Conservation (phyloP, 2,329 filamentous ascomycete species). For the Ploettnerulaceae sp. region DNA sequence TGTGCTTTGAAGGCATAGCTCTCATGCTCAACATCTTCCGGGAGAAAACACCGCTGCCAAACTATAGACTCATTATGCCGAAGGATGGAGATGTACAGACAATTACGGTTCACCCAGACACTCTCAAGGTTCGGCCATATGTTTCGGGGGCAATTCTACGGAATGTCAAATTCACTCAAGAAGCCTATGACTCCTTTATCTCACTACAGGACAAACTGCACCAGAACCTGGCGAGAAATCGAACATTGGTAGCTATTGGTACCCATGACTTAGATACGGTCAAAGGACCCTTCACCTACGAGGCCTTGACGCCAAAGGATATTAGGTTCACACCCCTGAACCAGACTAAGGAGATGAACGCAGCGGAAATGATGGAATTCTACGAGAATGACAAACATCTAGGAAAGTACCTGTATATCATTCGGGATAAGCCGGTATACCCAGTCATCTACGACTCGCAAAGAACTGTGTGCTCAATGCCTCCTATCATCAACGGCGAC, state of each 20-base stretch:
- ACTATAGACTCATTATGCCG: conserved; percentile 71
- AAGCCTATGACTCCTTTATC: conserved; percentile 95
- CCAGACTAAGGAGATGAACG: conserved; percentile 84
- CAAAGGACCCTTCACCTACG: conserved; percentile 93
- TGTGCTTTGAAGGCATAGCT: conserved; percentile 95
- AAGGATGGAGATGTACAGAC: conserved; percentile 69
- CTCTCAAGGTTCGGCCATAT: conserved; percentile 75
- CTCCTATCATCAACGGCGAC: conserved; percentile 95
- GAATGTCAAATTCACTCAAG: conserved; percentile 86
- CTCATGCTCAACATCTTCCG: conserved; percentile 95
- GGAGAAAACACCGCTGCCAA: conserved; percentile 68
- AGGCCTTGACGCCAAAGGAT: conserved; percentile 84
- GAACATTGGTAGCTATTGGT: conserved; percentile 93
- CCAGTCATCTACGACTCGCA: conserved; percentile 93
- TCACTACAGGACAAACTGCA: conserved; percentile 96
- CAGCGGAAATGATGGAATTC: conserved; percentile 84
- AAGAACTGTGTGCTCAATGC: conserved; percentile 81
- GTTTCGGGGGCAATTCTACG: conserved; percentile 86
- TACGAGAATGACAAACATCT: conserved; percentile 95
- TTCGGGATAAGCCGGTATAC: conserved; percentile 88
- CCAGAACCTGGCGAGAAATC: conserved; percentile 87
- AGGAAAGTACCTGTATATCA: conserved; percentile 87
- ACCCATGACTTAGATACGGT: conserved; percentile 95
- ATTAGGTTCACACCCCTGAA: conserved; percentile 90
- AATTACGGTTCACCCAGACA: conserved; percentile 73